Evolutionary conservation across 2,329 filamentous ascomycete genomes (phyloP), one percentile per base, ranked within the genome.

Genomic region (Aspergillus sp.): DNA sequence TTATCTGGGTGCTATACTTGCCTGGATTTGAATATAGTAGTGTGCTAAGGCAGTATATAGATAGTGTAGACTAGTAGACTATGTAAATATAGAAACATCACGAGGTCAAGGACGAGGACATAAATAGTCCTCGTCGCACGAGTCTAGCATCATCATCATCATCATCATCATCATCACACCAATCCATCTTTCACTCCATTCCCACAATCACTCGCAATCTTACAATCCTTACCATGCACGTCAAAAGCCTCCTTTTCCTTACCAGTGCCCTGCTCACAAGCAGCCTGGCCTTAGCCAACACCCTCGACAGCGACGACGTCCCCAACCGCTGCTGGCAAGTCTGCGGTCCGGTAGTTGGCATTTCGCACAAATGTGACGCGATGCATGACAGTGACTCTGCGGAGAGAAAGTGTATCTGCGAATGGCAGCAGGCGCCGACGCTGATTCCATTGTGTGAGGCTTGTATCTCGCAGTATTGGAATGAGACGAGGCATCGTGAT

Each of bases 401-500:
- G 25, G 60, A 65, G 32, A 49, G 61, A 27, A 30, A 57, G 15
- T 64, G 62, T 35, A 60, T 64, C 39, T 64, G 63, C 41, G 46
- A 61, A 39, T 62, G 57, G 60, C 48, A 54, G 9, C 43, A 51
- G 20, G 60, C 60, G 7, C 48, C 53, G n/a, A 59, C 50, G 6
- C 50, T 57, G n/a, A 49, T 65, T 13, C 62, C 63, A 4, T 53
- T 60, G 33, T 65, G 63, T 32, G 60, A 62, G n/a, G 63, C 62
- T 27, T 65, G 63, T 30, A 65, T 65, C 17, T 53, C 60, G n/a
- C 50, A 64, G 42, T 57, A 60, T 45, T 52, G 54, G 22, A 46
- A 49, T 25, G 49, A 49, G 13, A 38, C 51, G 13, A 47, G 49
- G 15, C 22, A 49, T 23, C 48, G 54, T 19, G n/a, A 53, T 7